Evolutionary conservation across 1,284 basidiomycete genomes (phyloP), one percentile per base, ranked within the genome.

Genomic region (Apiotrichum gamsii): DNA sequence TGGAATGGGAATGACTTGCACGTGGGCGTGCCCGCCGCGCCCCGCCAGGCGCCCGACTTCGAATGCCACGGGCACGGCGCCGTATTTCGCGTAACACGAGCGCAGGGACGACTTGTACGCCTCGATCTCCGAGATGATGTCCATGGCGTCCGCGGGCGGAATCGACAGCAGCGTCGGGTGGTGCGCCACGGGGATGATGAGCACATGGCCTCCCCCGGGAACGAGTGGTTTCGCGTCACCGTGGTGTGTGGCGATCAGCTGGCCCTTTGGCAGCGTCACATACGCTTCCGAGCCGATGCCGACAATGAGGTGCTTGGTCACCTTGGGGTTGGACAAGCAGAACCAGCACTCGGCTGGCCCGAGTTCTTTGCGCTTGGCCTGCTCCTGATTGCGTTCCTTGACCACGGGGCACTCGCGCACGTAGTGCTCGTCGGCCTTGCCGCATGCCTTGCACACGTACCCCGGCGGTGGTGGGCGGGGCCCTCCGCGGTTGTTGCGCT

Each of bases 261-360:
- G 90, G 1, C 91, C 91, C 70, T 94, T 95, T 0, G 91, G 87
- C 21, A 96, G 73, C 0, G 93, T 93, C 37, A 95, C 74, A 73
- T 97, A 97, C 59, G 87, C 89, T 70, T 97, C 93, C 3, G 78
- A 73, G 15, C 91, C 93, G 61, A 97, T 94, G 1, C 85, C 84
- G 21, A 90, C 87, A 52, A 97, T 91, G 48, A 96, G 81, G 60
- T 96, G 89, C 74, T 96, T 97, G 41, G 87, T 90, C 24, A 65
- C 77, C 59, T 82, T 84, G 1, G 91, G 91, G 65, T 95, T 95
- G 39, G 88, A 91, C 45, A 96, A 67, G 68, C 91, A 96, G 76
- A 95, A 95, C 90, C 91, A 95, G 70, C 54, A 60, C 62, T 84
- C 89, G 1, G 78, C 80, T 4, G 82, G 83, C 5, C 78, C 81